Evolutionary conservation across 1,284 basidiomycete genomes (phyloP).

Genomic region (Pseudozyma thailandica): DNA sequence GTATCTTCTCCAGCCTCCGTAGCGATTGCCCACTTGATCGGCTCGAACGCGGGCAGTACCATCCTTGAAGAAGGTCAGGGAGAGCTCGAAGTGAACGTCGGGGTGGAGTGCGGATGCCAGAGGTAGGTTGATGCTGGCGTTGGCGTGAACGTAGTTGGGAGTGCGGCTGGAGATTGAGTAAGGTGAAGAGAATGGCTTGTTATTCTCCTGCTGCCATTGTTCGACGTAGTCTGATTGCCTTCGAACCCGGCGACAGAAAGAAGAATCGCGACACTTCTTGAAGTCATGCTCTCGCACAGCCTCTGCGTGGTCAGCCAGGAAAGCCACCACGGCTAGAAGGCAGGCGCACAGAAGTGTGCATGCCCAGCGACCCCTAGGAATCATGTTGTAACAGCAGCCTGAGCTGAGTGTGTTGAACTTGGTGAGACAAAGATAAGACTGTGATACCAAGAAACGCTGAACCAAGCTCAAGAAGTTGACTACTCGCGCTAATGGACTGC

Average conservation of each 20-base stretch:
- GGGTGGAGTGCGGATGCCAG: slow-evolving; percentile 60
- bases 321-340: slow-evolving; percentile 12
- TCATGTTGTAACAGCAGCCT: slow-evolving; percentile 5
- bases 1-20: slow-evolving; percentile 60
- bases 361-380: slow-evolving; percentile 12
- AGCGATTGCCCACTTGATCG: slow-evolving; percentile 58
- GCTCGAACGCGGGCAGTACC: slow-evolving; percentile 62
- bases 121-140: slow-evolving; percentile 40
- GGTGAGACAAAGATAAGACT: no score
- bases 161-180: slow-evolving; percentile 43
- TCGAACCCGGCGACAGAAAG: slow-evolving; percentile 65
- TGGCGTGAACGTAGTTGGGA: slow-evolving; percentile 26
- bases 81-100: slow-evolving; percentile 56
- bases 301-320: slow-evolving; percentile 16
- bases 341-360: slow-evolving; percentile 23
- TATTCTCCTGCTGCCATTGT: slow-evolving; percentile 36
- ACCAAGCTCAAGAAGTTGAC: no score
- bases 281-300: slow-evolving; percentile 58
- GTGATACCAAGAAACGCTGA: no score
- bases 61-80: slow-evolving; percentile 58
- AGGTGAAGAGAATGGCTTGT: slow-evolving; percentile 48
- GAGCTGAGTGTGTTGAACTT: not conserved
- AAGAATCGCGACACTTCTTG: slow-evolving; percentile 65
- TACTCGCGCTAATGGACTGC: not conserved
- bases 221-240: slow-evolving; percentile 57